Percentiles rank a stretch among this genome's conserved stretches.
These are phyloP conservation scores for Candida morakotiae DNA, from an alignment of 805 yeast species.

Conservation along the genomic window DNA sequence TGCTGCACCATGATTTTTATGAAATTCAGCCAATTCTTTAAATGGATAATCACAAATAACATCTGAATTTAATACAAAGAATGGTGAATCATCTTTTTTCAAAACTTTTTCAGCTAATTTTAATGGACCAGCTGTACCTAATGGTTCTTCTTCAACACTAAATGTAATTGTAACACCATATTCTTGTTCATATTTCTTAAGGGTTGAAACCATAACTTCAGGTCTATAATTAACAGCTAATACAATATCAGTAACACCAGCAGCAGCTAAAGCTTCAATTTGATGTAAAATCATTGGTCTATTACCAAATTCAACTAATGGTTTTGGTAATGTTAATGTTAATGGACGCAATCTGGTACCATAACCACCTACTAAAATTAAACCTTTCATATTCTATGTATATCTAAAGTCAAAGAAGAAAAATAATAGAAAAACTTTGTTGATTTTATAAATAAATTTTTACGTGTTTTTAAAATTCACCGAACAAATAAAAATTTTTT, in stretches of 20 bases:
- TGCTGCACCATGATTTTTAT: conserved; percentile 91
- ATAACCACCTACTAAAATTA: conserved; percentile 98
- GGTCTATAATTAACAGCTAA: conserved; percentile 99
- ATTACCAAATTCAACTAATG: conserved; percentile 96
- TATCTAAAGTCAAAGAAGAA: too few relatives aligned
- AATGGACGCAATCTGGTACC: conserved; percentile 99
- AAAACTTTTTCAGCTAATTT: conserved; percentile 93
- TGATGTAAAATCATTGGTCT: conserved; percentile 99
- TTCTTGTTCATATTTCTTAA: conserved; percentile 89
- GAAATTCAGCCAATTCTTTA: conserved; percentile 87
- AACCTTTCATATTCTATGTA: conserved; percentile 96
- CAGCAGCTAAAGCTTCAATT: conserved; percentile 94
- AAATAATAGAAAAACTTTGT: too few relatives aligned
- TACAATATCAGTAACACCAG: conserved; percentile 98
- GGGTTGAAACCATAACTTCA: conserved; percentile 95
- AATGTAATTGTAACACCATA: conserved; percentile 94
- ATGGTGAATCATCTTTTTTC: conserved; percentile 92
- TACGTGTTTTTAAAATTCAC: too few relatives aligned
- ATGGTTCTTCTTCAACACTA: conserved; percentile 98
- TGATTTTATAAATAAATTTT: too few relatives aligned
- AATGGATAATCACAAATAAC: conserved; percentile 99
- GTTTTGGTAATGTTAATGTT: conserved; percentile 92
- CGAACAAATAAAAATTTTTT: too few relatives aligned
- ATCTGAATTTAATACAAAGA: conserved; percentile 96
- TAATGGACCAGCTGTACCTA: conserved; percentile 99